Evolutionary conservation across 1,284 basidiomycete genomes (phyloP), one percentile per base, ranked within the genome.

Genomic region (Peniophora sp.): DNA sequence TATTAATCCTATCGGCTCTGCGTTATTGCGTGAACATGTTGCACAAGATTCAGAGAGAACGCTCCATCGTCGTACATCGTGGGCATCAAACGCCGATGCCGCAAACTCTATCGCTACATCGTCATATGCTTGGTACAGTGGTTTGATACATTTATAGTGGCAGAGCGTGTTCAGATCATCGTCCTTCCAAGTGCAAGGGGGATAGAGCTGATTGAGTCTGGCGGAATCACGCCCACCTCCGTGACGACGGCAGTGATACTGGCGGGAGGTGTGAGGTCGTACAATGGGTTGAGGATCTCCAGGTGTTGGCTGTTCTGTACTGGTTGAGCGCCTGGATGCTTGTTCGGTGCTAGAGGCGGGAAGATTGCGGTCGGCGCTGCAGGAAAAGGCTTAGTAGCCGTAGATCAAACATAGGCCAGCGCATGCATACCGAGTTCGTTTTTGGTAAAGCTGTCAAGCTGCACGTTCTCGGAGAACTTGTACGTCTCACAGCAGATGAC

Each of bases 401-500:
- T 10, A 24, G 45, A 19, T 36, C 20, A 43, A 45, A 11, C 25
- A 45, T 14, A 48, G 50, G 49, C 27, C 22, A n/a, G 46, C 49
- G 53, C 50, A 3, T 3, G 61, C 74, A 63, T 60, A 86, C 94
- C 92, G 34, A 97, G 73, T 69, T 99, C 97, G 65, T 99, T 99
- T 66, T 91, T 92, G 25, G 92, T 93, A 57, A 99, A 93, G 27
- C 89, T 89, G 67, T 99, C 97, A 48, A 99, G 74, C 65, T 92
- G 87, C 34, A 99, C 88, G 34, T 85, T 82, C 60, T 99, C 97
- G 20, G 89, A 89, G 62, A 97, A 98, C 67, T 99, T 99, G 75
- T 98, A 98, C 17, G 97, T 99, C 70, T 99, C 97, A 60, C 95
- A 97, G 61, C 94, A 97, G 16, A 96, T 93, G 48, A 99, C 84